A percentile compares a stretch with the other conserved stretches of the same genome.
These are phyloP conservation scores for Neoboletus magnificus DNA, from an alignment of 768 basidiomycete species.

Conservation along the genomic window DNA sequence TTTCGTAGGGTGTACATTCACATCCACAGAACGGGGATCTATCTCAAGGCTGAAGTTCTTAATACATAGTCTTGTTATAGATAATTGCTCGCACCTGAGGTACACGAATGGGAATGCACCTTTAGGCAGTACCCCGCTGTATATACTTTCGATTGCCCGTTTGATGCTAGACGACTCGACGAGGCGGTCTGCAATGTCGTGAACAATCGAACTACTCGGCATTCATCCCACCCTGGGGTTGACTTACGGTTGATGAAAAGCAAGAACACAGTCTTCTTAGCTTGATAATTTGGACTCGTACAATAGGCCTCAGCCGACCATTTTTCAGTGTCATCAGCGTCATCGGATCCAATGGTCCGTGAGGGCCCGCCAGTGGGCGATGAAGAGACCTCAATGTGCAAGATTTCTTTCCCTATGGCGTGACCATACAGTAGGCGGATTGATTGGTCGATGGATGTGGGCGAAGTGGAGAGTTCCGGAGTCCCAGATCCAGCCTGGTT, in stretches of 20 bases:
- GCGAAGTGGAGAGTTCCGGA: slow-evolving; percentile 81
- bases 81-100: slow-evolving; percentile 58
- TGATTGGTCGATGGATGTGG: slow-evolving; percentile 58
- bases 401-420: slow-evolving; percentile 72
- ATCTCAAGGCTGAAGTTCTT: slow-evolving; percentile 60
- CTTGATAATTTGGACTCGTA: slow-evolving; percentile 86
- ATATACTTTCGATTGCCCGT: slow-evolving; percentile 82
- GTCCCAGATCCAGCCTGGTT: slow-evolving; percentile 63
- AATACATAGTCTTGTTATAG: background rate
- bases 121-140: slow-evolving; percentile 83
- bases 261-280: slow-evolving; percentile 79
- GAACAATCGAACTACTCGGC: background rate
- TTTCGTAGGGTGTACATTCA: slow-evolving; percentile 98
- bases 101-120: slow-evolving; percentile 91
- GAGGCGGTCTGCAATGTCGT: slow-evolving; percentile 62
- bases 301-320: slow-evolving; percentile 78
- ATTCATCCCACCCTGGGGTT: background rate
- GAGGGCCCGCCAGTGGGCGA: slow-evolving; percentile 24
- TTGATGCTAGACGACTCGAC: slow-evolving; percentile 89
- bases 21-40: slow-evolving; percentile 86
- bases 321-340: slow-evolving; percentile 37
- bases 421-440: slow-evolving; percentile 83
- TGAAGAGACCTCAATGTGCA: slow-evolving; percentile 43
- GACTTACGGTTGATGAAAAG: slow-evolving; percentile 92
- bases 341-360: slow-evolving; percentile 12